These are phyloP conservation scores for Barbarea vulgaris DNA, from an alignment of 345 rosid genomes.

Conservation along the genomic window DNA sequence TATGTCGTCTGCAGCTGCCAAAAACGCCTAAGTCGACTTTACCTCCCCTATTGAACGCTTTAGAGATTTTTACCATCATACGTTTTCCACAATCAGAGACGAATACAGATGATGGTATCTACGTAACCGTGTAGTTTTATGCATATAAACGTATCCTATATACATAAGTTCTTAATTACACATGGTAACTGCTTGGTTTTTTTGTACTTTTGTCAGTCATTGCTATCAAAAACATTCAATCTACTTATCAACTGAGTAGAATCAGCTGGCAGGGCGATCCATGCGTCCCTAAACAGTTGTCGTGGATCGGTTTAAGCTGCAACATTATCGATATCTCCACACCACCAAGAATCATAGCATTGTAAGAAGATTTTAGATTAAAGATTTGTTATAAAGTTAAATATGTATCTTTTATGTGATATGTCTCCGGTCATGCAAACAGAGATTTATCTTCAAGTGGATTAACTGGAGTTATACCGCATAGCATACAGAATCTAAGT, in stretches of 20 bases:
- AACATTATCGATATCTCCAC: slow-evolving; percentile 10
- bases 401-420: neutral
- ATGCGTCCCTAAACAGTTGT: slow-evolving; percentile 33
- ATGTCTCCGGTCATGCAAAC: neutral
- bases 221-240: slow-evolving; percentile 48
- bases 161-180: neutral
- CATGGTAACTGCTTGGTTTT: neutral
- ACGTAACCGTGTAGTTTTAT: neutral
- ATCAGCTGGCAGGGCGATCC: slow-evolving; percentile 59
- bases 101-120: slow-evolving; percentile 36
- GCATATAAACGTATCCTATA: neutral
- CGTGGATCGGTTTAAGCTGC: slow-evolving; percentile 50
- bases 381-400: neutral
- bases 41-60: slow-evolving; percentile 40
- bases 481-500: slow-evolving; percentile 37
- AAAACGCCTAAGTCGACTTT: slow-evolving; percentile 25
- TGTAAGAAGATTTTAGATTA: slow-evolving; percentile 44
- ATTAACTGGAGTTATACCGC: slow-evolving; percentile 40
- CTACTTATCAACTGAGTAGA: slow-evolving; percentile 35
- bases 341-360: slow-evolving; percentile 45
- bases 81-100: slow-evolving; percentile 35
- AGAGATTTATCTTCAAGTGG: slow-evolving; percentile 49
- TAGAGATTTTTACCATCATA: slow-evolving; percentile 28
- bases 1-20: neutral
- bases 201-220: slow-evolving; percentile 25